These are phyloP conservation scores for Eucalyptus guilfoylei DNA, from an alignment of 345 rosid species.

Conservation along the genomic window DNA sequence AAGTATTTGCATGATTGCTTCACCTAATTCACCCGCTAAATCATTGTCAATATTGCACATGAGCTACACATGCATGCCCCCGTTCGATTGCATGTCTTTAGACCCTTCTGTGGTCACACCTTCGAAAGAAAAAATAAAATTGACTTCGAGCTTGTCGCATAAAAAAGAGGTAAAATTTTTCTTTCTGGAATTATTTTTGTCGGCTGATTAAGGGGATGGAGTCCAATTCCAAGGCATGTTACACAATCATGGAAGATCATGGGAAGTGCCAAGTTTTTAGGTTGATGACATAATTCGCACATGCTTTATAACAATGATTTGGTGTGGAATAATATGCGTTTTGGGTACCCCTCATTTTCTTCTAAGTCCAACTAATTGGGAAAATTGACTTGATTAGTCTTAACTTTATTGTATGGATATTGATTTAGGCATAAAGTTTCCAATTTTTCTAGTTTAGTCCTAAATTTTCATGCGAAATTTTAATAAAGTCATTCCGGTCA, in stretches of 20 bases:
- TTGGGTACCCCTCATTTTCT: neutral
- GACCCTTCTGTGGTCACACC: neutral
- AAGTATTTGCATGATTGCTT: neutral
- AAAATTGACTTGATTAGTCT: neutral
- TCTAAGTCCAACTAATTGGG: neutral
- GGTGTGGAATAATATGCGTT: neutral
- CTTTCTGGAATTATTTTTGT: neutral
- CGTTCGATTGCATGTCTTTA: neutral
- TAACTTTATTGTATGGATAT: neutral
- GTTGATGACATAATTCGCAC: neutral
- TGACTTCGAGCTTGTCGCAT: neutral
- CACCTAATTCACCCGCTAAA: neutral
- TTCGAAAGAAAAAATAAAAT: neutral
- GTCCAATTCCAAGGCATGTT: neutral
- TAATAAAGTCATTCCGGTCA: accelerated
- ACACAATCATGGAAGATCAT: neutral
- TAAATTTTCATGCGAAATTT: neutral
- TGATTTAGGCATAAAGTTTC: neutral
- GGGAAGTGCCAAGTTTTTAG: neutral
- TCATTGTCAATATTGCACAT: neutral
- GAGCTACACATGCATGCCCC: neutral
- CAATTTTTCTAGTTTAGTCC: neutral
- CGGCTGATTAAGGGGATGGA: neutral
- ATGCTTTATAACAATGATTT: neutral
- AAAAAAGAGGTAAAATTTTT: neutral